A percentile compares a stretch with the other conserved stretches of the same genome.
These are phyloP conservation scores for Chaetothyriales sp. DNA, from an alignment of 2,329 filamentous ascomycete species.

Conservation along the genomic window DNA sequence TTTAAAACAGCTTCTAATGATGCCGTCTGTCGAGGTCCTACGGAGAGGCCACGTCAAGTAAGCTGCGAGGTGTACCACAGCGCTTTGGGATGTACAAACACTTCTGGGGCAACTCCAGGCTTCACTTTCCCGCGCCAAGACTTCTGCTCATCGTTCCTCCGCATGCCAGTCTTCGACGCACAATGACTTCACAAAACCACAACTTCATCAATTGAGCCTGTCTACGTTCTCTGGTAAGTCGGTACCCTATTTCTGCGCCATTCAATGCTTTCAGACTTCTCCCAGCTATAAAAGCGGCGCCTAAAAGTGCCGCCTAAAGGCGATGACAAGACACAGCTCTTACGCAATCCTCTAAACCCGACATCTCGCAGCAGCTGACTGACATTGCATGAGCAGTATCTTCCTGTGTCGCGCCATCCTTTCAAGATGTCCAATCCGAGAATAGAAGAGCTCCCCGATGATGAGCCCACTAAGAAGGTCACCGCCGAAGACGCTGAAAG, in stretches of 20 bases:
- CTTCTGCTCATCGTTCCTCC: not conserved
- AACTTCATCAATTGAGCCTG: not conserved
- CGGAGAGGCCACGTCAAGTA: too few species aligned
- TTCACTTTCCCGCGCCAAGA: not conserved
- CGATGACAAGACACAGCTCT: not conserved
- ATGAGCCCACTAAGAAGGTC: constrained; percentile 66
- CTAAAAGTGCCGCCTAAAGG: not conserved
- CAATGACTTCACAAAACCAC: not conserved
- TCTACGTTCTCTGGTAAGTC: not conserved
- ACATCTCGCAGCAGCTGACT: not conserved
- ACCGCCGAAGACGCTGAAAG: constrained; percentile 56
- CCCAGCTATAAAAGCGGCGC: not conserved
- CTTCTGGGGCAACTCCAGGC: too few species aligned
- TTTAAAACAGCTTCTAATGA: too few species aligned
- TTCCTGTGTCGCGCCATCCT: constrained; percentile 24
- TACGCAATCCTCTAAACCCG: not conserved
- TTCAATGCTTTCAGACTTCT: not conserved
- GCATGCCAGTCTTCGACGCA: not conserved
- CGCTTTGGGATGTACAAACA: too few species aligned
- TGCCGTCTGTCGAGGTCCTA: too few species aligned
- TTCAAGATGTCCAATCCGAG: constrained; percentile 86
- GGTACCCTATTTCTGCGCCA: not conserved
- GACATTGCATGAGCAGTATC: not conserved
- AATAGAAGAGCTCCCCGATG: constrained; percentile 93
- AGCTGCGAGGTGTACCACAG: too few species aligned